These are phyloP conservation scores for Apiotrichum sp. DNA, from an alignment of 1,284 basidiomycete genomes.

Conservation along the genomic window DNA sequence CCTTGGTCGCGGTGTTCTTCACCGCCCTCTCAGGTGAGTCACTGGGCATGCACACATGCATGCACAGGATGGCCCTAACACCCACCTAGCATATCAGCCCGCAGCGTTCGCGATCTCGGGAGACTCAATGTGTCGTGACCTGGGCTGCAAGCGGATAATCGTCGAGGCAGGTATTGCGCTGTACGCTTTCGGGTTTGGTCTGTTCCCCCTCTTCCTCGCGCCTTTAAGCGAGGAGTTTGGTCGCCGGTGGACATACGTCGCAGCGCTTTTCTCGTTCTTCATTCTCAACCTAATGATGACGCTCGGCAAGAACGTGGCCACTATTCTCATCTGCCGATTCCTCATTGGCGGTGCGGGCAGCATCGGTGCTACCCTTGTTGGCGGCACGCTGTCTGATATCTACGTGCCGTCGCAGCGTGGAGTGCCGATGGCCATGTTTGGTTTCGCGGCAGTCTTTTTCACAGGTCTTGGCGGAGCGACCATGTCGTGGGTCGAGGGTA, in stretches of 20 bases:
- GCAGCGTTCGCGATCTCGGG: slow-evolving; percentile 58
- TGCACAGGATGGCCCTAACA: not conserved
- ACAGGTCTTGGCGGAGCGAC: slow-evolving; percentile 61
- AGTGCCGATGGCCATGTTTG: slow-evolving; percentile 48
- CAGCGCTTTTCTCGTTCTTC: slow-evolving; percentile 55
- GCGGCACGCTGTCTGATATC: slow-evolving; percentile 70
- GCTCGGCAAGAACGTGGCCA: slow-evolving; percentile 62
- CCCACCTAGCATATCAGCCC: slow-evolving; percentile 51
- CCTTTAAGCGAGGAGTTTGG: slow-evolving; percentile 75
- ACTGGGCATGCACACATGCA: not conserved
- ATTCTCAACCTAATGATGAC: slow-evolving; percentile 58
- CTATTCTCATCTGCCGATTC: slow-evolving; percentile 62
- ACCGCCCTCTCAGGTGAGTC: slow-evolving; percentile 54
- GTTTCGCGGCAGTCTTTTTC: slow-evolving; percentile 55
- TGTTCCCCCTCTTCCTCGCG: slow-evolving; percentile 64
- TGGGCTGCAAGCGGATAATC: slow-evolving; percentile 57
- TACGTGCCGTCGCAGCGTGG: slow-evolving; percentile 34
- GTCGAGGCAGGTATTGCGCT: slow-evolving; percentile 59
- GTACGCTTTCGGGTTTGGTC: slow-evolving; percentile 60
- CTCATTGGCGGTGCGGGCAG: slow-evolving; percentile 58
- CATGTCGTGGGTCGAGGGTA: slow-evolving; percentile 60
- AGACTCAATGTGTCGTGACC: slow-evolving; percentile 59
- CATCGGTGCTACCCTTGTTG: slow-evolving; percentile 66
- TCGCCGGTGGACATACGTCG: slow-evolving; percentile 62
- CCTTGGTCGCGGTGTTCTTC: slow-evolving; percentile 55